Conservation (phyloP, 2,329 filamentous ascomycete species). For the Fusarium miscanthi region DNA sequence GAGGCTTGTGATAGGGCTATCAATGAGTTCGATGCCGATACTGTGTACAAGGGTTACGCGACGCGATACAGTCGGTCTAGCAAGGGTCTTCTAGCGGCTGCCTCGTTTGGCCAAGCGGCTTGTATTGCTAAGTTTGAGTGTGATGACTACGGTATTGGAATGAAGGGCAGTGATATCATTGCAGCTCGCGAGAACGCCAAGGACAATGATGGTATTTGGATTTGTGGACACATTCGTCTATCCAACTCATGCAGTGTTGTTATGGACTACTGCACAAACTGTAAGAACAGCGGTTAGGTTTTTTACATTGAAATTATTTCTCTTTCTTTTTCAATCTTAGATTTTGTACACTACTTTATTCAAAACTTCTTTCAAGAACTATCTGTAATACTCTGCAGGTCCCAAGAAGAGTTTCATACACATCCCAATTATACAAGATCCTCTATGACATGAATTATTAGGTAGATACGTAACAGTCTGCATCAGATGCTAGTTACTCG, state of each 20-base stretch:
- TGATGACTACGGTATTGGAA: constrained; percentile 28
- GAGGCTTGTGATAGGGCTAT: constrained; percentile 21
- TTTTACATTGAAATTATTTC: background rate
- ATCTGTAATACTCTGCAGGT: too few species aligned
- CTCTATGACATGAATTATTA: too few species aligned
- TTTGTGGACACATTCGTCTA: constrained; percentile 19
- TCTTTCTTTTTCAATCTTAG: too few species aligned
- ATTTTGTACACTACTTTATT: too few species aligned
- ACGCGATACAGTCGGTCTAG: constrained; percentile 11
- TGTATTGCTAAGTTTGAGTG: constrained; percentile 25
- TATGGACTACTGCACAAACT: constrained; percentile 23
- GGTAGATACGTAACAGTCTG: too few species aligned
- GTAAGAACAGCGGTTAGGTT: background rate
- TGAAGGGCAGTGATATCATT: constrained; percentile 11
- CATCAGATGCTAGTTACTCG: too few species aligned
- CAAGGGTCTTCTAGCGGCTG: constrained; percentile 5
- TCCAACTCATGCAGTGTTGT: constrained; percentile 18
- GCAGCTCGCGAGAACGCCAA: constrained; percentile 13
- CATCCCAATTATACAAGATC: too few species aligned
- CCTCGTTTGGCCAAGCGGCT: constrained; percentile 1
- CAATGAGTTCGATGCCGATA: constrained; percentile 3
- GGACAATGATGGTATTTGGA: constrained; percentile 3
- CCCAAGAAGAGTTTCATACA: too few species aligned
- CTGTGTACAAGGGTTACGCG: constrained; percentile 14
- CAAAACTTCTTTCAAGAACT: too few species aligned